These are phyloP conservation scores for Sicyos baderoa DNA, from an alignment of 306 rosid species.

Conservation along the genomic window DNA sequence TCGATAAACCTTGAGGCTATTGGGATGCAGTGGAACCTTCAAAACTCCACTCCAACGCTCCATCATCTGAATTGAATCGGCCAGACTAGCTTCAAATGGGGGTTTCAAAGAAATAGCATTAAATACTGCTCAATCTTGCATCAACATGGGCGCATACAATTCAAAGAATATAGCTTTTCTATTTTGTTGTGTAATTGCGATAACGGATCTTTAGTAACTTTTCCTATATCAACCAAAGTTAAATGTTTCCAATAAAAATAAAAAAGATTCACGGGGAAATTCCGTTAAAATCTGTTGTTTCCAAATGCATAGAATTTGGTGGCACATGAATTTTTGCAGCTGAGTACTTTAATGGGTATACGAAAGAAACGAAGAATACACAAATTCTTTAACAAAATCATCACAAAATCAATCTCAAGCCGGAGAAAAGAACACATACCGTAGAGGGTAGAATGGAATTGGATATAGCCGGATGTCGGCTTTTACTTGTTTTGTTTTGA, in stretches of 20 bases:
- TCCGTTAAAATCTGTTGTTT: not conserved
- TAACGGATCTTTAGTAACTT: too few species aligned
- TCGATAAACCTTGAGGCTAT: slow-evolving; percentile 32
- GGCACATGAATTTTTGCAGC: not conserved
- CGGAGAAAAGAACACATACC: not conserved
- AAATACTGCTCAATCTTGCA: too few species aligned
- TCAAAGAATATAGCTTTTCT: too few species aligned
- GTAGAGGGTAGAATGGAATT: not conserved
- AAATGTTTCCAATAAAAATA: too few species aligned
- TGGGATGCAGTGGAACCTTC: slow-evolving; percentile 48
- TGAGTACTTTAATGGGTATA: not conserved
- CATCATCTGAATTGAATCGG: slow-evolving; percentile 39
- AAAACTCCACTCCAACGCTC: slow-evolving; percentile 78
- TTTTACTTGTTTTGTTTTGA: not conserved
- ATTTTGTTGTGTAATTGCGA: too few species aligned
- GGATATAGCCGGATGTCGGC: not conserved
- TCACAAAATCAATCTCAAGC: not conserved
- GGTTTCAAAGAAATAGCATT: too few species aligned
- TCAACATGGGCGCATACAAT: too few species aligned
- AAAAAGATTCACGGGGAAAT: too few species aligned
- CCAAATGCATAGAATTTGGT: not conserved
- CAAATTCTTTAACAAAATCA: not conserved
- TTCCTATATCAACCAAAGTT: too few species aligned
- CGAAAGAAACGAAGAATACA: not conserved
- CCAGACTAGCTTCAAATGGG: not conserved